phyloP scores from a whole-genome alignment of 208 protist species.

The Acanthamoeba castellanii region DNA sequence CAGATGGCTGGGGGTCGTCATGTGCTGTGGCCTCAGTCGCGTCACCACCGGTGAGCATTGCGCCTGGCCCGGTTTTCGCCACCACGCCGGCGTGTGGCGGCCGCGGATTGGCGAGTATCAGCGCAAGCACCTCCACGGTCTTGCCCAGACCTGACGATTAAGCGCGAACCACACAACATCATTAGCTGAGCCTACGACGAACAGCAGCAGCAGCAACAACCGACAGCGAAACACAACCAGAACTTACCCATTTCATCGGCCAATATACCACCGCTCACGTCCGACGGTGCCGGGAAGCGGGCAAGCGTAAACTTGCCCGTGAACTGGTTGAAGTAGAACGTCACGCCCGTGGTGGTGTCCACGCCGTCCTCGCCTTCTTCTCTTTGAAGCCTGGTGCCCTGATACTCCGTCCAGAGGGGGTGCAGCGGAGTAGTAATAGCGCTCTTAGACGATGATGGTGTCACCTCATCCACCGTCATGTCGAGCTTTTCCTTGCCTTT shows the following conservation, averaged over 20 bases:
- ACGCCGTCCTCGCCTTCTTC: background rate
- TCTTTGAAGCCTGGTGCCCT: background rate
- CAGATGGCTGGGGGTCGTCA: background rate
- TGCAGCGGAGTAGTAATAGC: background rate
- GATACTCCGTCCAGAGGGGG: conserved; percentile 16
- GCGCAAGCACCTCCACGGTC: conserved; percentile 59
- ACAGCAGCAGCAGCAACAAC: background rate
- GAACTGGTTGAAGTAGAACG: conserved; percentile 66
- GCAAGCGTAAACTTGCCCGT: conserved; percentile 29
- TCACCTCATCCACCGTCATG: background rate
- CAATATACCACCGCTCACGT: conserved; percentile 19
- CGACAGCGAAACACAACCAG: too few relatives aligned
- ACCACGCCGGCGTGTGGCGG: too few relatives aligned
- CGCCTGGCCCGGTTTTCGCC: background rate
- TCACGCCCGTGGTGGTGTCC: background rate
- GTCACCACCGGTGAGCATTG: background rate
- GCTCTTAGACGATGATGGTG: background rate
- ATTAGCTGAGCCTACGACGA: background rate
- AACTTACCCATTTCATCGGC: conserved; percentile 55
- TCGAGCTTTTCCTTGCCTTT: conserved; percentile 52
- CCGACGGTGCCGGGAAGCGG: background rate
- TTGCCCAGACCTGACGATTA: conserved; percentile 19
- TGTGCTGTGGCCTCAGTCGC: background rate
- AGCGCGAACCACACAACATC: background rate
- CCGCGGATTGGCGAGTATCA: conserved; percentile 48